These are phyloP conservation scores for Pythium pyrilobum DNA, from an alignment of 352 stramenopile genomes.

Conservation along the genomic window DNA sequence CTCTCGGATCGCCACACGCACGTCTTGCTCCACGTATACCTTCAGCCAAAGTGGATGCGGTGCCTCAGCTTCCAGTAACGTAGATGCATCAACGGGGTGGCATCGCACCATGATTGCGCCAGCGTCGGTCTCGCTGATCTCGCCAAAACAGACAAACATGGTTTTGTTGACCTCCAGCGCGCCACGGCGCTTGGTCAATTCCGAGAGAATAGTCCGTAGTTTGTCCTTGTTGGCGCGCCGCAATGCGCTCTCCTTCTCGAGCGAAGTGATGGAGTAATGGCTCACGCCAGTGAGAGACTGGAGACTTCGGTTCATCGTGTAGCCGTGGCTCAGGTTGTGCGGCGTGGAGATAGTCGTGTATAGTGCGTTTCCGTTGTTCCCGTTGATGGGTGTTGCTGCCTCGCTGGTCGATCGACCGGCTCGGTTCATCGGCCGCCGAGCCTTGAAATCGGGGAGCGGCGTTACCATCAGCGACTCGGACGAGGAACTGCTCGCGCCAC, in stretches of 20 bases:
- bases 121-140: conserved; percentile 33
- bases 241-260: conserved; percentile 1
- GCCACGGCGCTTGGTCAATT: not conserved
- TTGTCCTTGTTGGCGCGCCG: conserved; percentile 10
- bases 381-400: not conserved
- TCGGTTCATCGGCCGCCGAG: not conserved
- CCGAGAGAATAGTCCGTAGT: conserved; percentile 8
- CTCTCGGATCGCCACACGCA: conserved; percentile 40
- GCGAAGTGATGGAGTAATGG: conserved; percentile 9
- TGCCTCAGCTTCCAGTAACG: conserved; percentile 6
- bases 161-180: conserved; percentile 31
- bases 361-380: not conserved
- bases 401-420: not conserved
- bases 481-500: not conserved
- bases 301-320: conserved; percentile 28
- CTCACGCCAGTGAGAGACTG: conserved; percentile 21
- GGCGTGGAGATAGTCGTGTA: conserved; percentile 16
- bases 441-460: conserved; percentile 3
- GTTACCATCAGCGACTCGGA: conserved; percentile 1
- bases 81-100: not conserved
- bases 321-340: not conserved
- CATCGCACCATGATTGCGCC: conserved; percentile 40
- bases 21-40: conserved; percentile 56
- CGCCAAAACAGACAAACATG: conserved; percentile 22
- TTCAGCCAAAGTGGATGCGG: conserved; percentile 28